Evolutionary conservation across 495 filamentous ascomycete genomes (phyloP).

Genomic region (Astrothelium subdiscretum): DNA sequence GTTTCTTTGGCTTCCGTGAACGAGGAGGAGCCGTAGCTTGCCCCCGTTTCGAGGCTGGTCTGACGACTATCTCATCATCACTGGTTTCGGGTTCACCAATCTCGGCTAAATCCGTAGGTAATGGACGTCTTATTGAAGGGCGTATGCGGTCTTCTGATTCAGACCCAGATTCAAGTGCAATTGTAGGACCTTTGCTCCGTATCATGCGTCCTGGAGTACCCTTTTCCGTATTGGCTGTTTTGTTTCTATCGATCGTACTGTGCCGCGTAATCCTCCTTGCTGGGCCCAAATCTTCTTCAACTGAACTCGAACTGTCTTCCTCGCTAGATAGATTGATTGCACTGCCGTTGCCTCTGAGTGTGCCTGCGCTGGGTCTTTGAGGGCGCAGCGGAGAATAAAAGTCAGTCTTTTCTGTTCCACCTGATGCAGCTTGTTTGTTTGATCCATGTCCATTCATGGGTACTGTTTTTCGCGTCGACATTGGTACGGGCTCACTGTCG

Average conservation of each 20-base stretch:
- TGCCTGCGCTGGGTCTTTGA: background rate
- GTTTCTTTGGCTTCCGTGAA: background rate
- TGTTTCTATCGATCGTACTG: background rate
- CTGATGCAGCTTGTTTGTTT: background rate
- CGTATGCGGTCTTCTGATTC: background rate
- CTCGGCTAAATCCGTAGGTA: background rate
- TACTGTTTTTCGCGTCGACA: background rate
- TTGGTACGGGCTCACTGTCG: background rate
- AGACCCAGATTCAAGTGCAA: background rate
- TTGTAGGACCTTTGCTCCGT: background rate
- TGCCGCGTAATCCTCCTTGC: background rate
- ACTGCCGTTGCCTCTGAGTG: background rate
- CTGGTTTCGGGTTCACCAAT: constrained; percentile 6
- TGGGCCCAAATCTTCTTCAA: background rate
- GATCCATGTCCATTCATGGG: background rate
- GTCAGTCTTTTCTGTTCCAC: background rate
- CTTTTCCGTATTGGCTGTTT: background rate
- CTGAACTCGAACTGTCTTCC: background rate
- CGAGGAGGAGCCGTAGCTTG: background rate
- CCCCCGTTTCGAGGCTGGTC: background rate
- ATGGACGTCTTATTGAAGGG: background rate
- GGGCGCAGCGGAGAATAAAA: background rate
- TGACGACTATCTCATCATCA: constrained; percentile 6
- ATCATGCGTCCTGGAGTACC: background rate
- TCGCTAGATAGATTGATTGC: background rate